Evolutionary conservation across 2,329 filamentous ascomycete genomes (phyloP).

Genomic region (Dendryphion nanum): DNA sequence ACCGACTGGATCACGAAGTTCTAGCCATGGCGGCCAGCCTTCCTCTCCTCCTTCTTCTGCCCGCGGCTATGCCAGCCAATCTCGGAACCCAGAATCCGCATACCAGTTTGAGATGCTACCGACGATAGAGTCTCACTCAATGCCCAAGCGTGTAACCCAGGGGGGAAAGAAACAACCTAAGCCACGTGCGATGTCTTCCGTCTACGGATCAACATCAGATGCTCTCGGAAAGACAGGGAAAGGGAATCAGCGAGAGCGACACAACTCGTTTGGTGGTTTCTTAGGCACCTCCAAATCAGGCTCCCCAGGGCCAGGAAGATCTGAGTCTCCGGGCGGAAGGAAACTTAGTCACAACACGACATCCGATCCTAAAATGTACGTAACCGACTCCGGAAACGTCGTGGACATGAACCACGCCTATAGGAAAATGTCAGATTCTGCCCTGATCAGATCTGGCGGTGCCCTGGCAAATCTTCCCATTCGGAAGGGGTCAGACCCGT

Average conservation of each 20-base stretch:
- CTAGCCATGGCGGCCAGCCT: conserved; percentile 32
- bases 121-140: conserved; percentile 43
- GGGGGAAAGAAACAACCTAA: conserved; percentile 39
- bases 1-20: conserved; percentile 30
- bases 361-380: conserved; percentile 48
- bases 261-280: conserved; percentile 40
- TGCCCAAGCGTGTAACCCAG: conserved; percentile 45
- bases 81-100: conserved; percentile 38
- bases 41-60: conserved; percentile 26
- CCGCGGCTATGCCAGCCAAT: conserved; percentile 14
- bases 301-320: conserved; percentile 37
- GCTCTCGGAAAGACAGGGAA: conserved; percentile 18
- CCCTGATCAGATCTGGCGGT: conserved; percentile 63
- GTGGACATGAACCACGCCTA: conserved; percentile 71
- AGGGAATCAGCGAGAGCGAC: conserved; percentile 28
- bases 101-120: conserved; percentile 49
- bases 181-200: conserved; percentile 47
- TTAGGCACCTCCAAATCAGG: conserved; percentile 38
- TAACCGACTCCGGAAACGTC: conserved; percentile 60
- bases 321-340: conserved; percentile 38
- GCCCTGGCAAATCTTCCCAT: conserved; percentile 60
- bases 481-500: conserved; percentile 49
- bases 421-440: conserved; percentile 68
- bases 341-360: conserved; percentile 52
- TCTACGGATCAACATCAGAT: conserved; percentile 31